Evolutionary conservation across 345 rosid genomes (phyloP).

Genomic region (Salix suchowensis): DNA sequence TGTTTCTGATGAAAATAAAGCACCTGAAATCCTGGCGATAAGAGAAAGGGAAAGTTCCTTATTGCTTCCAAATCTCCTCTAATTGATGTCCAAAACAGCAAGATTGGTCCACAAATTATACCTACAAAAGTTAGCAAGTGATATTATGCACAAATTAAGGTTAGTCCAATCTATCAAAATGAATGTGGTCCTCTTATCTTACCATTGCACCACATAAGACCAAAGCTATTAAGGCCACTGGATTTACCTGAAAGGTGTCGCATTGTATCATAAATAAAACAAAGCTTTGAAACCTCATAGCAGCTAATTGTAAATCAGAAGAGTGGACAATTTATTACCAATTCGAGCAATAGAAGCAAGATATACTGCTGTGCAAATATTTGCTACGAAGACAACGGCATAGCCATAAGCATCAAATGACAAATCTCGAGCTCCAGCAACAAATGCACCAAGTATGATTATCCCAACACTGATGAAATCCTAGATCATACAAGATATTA

Average conservation of each 20-base stretch:
- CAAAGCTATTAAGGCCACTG: conserved; percentile 30
- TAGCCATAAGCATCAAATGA: conserved; percentile 28
- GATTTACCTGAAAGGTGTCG: conserved; percentile 23
- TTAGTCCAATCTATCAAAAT: background rate
- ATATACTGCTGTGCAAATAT: conserved; percentile 24
- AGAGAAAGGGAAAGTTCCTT: conserved; percentile 22
- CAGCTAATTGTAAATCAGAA: background rate
- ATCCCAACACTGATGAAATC: conserved; percentile 29
- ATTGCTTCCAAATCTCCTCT: conserved; percentile 23
- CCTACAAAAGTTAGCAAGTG: conserved; percentile 9
- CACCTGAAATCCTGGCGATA: conserved; percentile 32
- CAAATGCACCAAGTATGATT: conserved; percentile 26
- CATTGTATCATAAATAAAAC: background rate
- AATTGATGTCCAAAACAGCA: conserved; percentile 21
- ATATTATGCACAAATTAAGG: background rate
- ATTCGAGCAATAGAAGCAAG: conserved; percentile 27
- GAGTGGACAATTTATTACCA: background rate
- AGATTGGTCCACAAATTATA: conserved; percentile 20
- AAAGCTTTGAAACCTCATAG: background rate
- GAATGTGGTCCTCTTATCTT: conserved; percentile 1
- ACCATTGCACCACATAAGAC: conserved; percentile 36
- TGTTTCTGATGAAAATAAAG: background rate
- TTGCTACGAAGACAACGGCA: conserved; percentile 16
- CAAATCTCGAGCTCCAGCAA: conserved; percentile 32
- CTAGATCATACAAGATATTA: conserved; percentile 7